phyloP scores from a whole-genome alignment of 352 stramenopile genomes.

The Phytophthora sansomeana region DNA sequence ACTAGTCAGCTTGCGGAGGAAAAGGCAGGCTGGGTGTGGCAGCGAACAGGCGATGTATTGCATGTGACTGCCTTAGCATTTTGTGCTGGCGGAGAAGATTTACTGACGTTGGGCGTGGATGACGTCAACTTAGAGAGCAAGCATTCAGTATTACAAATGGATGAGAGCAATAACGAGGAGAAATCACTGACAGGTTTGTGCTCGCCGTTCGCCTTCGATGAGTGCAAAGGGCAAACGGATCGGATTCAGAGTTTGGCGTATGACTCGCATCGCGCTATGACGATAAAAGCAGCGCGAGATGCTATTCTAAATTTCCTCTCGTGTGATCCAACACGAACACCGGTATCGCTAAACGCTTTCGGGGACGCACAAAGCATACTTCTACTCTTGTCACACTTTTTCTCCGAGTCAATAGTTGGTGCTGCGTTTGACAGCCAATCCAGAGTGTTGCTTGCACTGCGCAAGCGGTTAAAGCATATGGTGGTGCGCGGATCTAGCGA shows the following conservation, averaged over 20 bases:
- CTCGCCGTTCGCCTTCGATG: constrained; percentile 72
- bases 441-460: constrained; percentile 32
- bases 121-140: constrained; percentile 44
- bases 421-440: constrained; percentile 36
- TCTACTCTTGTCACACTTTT: constrained; percentile 54
- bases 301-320: constrained; percentile 52
- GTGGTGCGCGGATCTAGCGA: constrained; percentile 34
- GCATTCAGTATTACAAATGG: constrained; percentile 59
- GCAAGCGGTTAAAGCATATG: constrained; percentile 30
- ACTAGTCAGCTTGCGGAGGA: constrained; percentile 3
- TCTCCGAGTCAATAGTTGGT: constrained; percentile 28
- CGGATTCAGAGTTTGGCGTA: constrained; percentile 71
- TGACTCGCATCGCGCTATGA: constrained; percentile 64
- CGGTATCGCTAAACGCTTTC: constrained; percentile 41
- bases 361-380: constrained; percentile 50
- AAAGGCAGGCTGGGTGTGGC: constrained; percentile 50
- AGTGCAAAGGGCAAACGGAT: constrained; percentile 64
- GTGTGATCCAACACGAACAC: constrained; percentile 10
- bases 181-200: constrained; percentile 62
- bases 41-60: constrained; percentile 49
- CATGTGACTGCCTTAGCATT: constrained; percentile 29
- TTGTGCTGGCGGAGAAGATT: constrained; percentile 54
- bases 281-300: constrained; percentile 65
- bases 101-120: constrained; percentile 70
- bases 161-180: constrained; percentile 66